Conservation (phyloP, 768 basidiomycete genomes). For the Hirschioporus abietinus region DNA sequence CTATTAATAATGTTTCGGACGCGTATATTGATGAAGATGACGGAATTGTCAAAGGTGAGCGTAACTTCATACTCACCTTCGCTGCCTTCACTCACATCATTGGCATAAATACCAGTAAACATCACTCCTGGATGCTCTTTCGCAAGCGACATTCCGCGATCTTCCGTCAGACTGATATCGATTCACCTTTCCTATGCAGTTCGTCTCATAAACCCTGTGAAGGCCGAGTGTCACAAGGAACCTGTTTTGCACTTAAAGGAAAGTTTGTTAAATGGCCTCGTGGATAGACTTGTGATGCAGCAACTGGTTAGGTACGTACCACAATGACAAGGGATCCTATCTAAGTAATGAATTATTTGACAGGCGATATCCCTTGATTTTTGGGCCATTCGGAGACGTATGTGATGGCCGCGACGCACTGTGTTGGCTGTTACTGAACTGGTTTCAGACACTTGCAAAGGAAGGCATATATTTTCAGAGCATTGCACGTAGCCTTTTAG, state of each 20-base stretch:
- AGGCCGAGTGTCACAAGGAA: not conserved
- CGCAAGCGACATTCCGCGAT: constrained; percentile 6
- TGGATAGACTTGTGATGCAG: constrained; percentile 48
- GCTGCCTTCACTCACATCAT: not conserved
- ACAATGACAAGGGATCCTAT: not conserved
- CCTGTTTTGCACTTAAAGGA: not conserved
- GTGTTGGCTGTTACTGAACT: not conserved
- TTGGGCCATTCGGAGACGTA: constrained; percentile 65
- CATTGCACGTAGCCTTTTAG: constrained; percentile 44
- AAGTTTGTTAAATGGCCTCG: constrained; percentile 38
- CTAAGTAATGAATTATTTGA: constrained; percentile 10
- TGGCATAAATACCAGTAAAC: not conserved
- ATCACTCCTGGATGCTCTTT: constrained; percentile 4
- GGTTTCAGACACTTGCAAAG: constrained; percentile 46
- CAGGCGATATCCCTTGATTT: constrained; percentile 75
- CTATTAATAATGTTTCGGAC: constrained; percentile 53
- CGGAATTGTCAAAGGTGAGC: constrained; percentile 35
- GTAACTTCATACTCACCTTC: constrained; percentile 12
- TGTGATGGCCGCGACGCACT: constrained; percentile 15
- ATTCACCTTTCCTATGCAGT: constrained; percentile 9
- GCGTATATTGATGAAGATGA: constrained; percentile 42
- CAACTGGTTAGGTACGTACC: constrained; percentile 53
- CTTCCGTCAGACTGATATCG: constrained; percentile 3
- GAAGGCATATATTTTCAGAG: constrained; percentile 46
- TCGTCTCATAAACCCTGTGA: not conserved